Percentiles rank a stretch among this genome's conserved stretches.
These are phyloP conservation scores for Westerdykella aurantiaca DNA, from an alignment of 2,329 filamentous ascomycete species.

Conservation along the genomic window DNA sequence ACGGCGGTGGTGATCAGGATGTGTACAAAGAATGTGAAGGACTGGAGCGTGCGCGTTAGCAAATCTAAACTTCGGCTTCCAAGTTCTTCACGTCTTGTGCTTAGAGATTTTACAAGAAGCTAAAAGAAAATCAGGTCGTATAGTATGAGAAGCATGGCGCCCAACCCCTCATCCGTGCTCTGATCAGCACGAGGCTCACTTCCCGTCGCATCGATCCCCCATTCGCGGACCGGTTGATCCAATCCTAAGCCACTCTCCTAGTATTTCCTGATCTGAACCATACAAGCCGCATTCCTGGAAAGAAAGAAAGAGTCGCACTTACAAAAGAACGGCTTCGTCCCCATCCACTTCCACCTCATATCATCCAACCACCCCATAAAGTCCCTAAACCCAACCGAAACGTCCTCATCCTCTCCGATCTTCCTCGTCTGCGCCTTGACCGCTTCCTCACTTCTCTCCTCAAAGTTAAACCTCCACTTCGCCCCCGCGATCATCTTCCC, in stretches of 20 bases:
- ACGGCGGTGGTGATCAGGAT: constrained; percentile 38
- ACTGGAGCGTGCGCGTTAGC: constrained; percentile 11
- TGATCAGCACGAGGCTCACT: too few relatives aligned
- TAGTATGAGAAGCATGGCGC: too few relatives aligned
- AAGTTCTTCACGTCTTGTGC: not conserved
- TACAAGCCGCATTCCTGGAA: too few relatives aligned
- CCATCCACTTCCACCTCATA: constrained; percentile 27
- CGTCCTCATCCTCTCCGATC: constrained; percentile 17
- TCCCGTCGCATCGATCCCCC: too few relatives aligned
- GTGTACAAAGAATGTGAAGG: constrained; percentile 28
- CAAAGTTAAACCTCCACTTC: constrained; percentile 35
- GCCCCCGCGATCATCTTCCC: constrained; percentile 30
- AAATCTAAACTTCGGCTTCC: too few relatives aligned
- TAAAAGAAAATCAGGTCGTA: not conserved
- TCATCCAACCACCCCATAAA: constrained; percentile 24
- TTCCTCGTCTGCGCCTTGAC: constrained; percentile 10
- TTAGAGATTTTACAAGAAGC: not conserved
- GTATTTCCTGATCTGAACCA: too few relatives aligned
- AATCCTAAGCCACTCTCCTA: not conserved
- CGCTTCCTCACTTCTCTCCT: constrained; percentile 27
- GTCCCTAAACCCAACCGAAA: constrained; percentile 16
- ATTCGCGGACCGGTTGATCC: not conserved
- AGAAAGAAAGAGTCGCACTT: constrained; percentile 3
- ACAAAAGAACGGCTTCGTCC: constrained; percentile 33
- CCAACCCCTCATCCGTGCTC: too few relatives aligned